Evolutionary conservation across 163 green algal species (phyloP).

Genomic region (Chlorella variabilis): DNA sequence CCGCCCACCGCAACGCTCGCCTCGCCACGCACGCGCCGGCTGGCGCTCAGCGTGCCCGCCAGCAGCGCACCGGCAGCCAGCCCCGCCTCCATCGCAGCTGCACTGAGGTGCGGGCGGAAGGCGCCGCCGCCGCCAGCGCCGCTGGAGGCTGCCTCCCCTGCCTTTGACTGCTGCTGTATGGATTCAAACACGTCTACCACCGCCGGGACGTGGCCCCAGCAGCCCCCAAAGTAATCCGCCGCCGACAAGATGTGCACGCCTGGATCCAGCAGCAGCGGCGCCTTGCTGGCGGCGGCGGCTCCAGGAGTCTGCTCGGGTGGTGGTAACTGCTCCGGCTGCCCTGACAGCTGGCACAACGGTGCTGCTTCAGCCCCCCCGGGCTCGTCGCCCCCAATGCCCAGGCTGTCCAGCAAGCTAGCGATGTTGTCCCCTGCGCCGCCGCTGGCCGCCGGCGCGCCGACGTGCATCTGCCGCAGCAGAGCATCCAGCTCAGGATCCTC

Average conservation of each 20-base stretch:
- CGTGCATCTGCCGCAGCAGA: constrained; percentile 35
- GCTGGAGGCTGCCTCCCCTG: constrained; percentile 1
- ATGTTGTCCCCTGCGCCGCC: neutral
- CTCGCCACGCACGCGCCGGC: constrained; percentile 43
- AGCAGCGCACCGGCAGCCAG: constrained; percentile 51
- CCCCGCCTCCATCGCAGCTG: constrained; percentile 49
- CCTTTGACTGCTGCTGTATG: constrained; percentile 40
- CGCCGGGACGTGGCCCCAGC: constrained; percentile 19
- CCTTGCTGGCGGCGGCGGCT: neutral
- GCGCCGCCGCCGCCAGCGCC: neutral
- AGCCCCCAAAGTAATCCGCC: constrained; percentile 46
- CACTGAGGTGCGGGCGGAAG: constrained; percentile 35
- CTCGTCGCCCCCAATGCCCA: neutral
- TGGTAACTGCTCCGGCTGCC: neutral
- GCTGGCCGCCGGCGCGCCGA: neutral
- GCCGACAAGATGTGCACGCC: constrained; percentile 55
- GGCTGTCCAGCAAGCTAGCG: constrained; percentile 18
- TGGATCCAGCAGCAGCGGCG: constrained; percentile 1
- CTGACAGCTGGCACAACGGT: neutral
- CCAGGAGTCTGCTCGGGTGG: neutral
- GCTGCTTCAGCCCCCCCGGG: too few relatives aligned
- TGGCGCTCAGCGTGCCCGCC: constrained; percentile 59
- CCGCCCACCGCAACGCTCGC: constrained; percentile 53
- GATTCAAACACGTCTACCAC: constrained; percentile 59
- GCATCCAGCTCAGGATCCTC: constrained; percentile 49